Evolutionary conservation across 371 early-diverging fungal species (phyloP).

Genomic region (Zychaea mexicana): DNA sequence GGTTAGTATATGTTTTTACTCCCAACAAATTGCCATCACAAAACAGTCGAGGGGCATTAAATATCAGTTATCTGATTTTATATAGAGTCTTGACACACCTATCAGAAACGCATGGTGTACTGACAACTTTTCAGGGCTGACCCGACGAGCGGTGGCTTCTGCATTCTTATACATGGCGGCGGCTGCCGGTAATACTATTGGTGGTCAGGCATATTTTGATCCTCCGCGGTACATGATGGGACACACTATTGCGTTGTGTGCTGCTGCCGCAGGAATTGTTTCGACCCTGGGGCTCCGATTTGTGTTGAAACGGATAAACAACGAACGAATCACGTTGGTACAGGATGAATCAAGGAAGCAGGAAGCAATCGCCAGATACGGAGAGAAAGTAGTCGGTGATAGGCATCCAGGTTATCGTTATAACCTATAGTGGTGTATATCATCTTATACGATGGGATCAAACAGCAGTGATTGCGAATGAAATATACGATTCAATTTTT

Average conservation of each 20-base stretch:
- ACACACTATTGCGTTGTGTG: not conserved
- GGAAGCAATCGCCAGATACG: not conserved
- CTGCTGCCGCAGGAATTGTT: not conserved
- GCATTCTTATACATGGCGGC: conserved; percentile 31
- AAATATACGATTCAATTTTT: too few species aligned
- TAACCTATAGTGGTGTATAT: not conserved
- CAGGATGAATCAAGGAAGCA: not conserved
- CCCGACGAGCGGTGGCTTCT: not conserved
- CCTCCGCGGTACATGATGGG: not conserved
- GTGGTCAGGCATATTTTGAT: not conserved
- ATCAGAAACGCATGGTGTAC: not conserved
- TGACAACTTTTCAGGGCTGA: conserved; percentile 15
- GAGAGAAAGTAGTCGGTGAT: not conserved
- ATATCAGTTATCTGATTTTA: not conserved
- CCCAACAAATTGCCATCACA: too few species aligned
- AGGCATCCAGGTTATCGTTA: conserved; percentile 7
- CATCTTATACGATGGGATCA: too few species aligned
- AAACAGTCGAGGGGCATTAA: not conserved
- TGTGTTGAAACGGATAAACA: conserved; percentile 7
- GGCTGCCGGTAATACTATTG: not conserved
- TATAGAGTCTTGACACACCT: not conserved
- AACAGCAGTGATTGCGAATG: too few species aligned
- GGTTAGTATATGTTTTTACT: not conserved
- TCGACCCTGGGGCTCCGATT: not conserved
- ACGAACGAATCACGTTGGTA: not conserved